phyloP scores from a whole-genome alignment of 1,284 basidiomycete genomes.

The Clitocybe nebularis region DNA sequence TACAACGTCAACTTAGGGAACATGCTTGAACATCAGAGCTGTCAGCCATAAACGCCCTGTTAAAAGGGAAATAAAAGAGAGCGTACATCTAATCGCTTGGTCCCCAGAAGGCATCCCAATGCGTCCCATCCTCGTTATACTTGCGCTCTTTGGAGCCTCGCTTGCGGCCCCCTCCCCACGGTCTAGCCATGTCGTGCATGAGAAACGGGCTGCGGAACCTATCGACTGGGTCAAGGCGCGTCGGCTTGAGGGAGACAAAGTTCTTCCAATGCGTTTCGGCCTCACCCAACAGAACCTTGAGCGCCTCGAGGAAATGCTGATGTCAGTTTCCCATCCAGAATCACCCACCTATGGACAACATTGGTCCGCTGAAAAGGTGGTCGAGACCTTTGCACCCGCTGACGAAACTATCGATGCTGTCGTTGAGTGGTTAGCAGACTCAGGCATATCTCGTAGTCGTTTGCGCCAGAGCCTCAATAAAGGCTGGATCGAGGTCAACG shows the following conservation, averaged over 20 bases:
- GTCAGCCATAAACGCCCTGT: too few species aligned
- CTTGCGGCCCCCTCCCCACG: conserved; percentile 20
- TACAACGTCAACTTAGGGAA: too few species aligned
- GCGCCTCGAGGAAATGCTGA: conserved; percentile 37
- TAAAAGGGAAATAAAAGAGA: neutral
- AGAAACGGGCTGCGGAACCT: conserved; percentile 34
- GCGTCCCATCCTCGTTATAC: conserved; percentile 6
- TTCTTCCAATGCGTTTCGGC: conserved; percentile 43
- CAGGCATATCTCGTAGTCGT: conserved; percentile 36
- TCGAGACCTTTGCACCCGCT: conserved; percentile 30
- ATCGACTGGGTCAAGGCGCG: conserved; percentile 30
- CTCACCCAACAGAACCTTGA: conserved; percentile 43
- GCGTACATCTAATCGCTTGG: neutral
- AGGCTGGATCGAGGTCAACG: conserved; percentile 44
- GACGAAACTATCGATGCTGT: conserved; percentile 37
- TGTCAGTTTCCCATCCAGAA: conserved; percentile 44
- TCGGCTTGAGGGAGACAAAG: conserved; percentile 27
- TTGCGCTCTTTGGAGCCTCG: conserved; percentile 12
- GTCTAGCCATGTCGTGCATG: conserved; percentile 34
- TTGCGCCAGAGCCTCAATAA: conserved; percentile 34
- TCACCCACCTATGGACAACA: conserved; percentile 32
- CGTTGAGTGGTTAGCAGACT: conserved; percentile 37
- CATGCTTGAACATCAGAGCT: too few species aligned
- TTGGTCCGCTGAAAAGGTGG: conserved; percentile 25
- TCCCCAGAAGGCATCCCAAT: conserved; percentile 4